Evolutionary conservation across 129 eudicot genomes (phyloP), one percentile per base, ranked within the genome.

Genomic region (Pulicaria dysenterica): DNA sequence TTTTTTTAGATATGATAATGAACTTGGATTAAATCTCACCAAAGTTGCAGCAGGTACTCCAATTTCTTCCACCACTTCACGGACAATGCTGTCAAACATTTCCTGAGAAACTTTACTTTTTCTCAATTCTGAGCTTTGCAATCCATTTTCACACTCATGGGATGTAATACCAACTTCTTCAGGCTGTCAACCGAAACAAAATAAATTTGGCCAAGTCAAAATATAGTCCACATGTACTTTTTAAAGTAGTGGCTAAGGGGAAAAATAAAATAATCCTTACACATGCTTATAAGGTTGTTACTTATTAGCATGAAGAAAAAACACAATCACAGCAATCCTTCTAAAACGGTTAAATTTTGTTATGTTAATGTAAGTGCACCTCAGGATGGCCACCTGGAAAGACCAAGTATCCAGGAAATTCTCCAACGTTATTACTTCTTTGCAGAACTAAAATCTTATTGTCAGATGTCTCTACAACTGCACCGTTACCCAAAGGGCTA

Each of bases 371-470:
- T 39, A 61, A 39, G n/a, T 60, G 10, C 67, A 94, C 97, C 99
- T 95, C 99, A 34, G 99, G 99, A 81, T 95, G 99, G 54, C 99
- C 99, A 53, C 99, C 99, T 46, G 99, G 99, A 77, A 95, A 95
- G 38, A 95, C 99, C 50, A 83, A 79, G 78, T 86, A 85, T n/a
- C 97, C 96, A 6, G 99, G 97, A 76, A 95, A 95, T 80, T 95
- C 99, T 59, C 99, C 97, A 61, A 95, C 99, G 59, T 88, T 86
- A 59, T 87, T 75, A 83, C 99, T 95, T 86, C 99, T 91, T 85
- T 86, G 89, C 43, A 95, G 94, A 74, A 95, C 79, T 63, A 95
- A 87, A 62, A 95, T 86, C 77, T 69, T 84, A 36, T 77, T 80
- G 73, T 90, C 96, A 42, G 86, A 86, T 61, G 99, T 88, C 82